Evolutionary conservation across 805 yeast genomes (phyloP).

Genomic region (Teunomyces cretensis): DNA sequence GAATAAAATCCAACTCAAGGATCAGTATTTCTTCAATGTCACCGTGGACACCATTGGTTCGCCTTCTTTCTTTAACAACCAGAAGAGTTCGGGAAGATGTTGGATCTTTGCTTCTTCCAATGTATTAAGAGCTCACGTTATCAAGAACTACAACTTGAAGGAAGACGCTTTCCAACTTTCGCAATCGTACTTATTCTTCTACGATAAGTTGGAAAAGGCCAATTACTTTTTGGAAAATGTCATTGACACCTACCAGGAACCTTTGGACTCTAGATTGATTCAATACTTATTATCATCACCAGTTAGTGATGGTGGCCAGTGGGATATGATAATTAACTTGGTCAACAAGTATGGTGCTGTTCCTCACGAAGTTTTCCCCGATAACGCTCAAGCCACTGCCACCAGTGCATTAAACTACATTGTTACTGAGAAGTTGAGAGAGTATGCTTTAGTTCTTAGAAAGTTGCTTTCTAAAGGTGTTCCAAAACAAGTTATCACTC

Average conservation of each 20-base stretch:
- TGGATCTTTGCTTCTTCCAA: slow-evolving; percentile 89
- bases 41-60: slow-evolving; percentile 37
- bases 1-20: slow-evolving; percentile 16
- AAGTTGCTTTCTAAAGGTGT: slow-evolving; percentile 44
- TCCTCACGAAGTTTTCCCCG: slow-evolving; percentile 74
- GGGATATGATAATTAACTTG: slow-evolving; percentile 76
- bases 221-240: slow-evolving; percentile 78
- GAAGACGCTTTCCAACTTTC: slow-evolving; percentile 64
- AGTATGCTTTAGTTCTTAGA: slow-evolving; percentile 72
- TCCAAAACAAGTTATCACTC: slow-evolving; percentile 33
- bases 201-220: slow-evolving; percentile 83
- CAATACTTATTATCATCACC: slow-evolving; percentile 67
- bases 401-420: slow-evolving; percentile 57
- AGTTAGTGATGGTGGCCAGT: slow-evolving; percentile 83
- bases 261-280: slow-evolving; percentile 67
- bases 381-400: slow-evolving; percentile 56
- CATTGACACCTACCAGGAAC: slow-evolving; percentile 64
- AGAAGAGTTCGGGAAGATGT: slow-evolving; percentile 76
- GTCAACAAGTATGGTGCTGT: slow-evolving; percentile 80
- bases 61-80: slow-evolving; percentile 48
- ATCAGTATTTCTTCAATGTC: slow-evolving; percentile 36
- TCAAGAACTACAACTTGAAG: slow-evolving; percentile 56
- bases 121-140: slow-evolving; percentile 62
- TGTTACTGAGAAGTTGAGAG: slow-evolving; percentile 69
- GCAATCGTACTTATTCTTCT: slow-evolving; percentile 77